Conservation (phyloP, 23 red algal genomes). For the Agarophyton chilense region DNA sequence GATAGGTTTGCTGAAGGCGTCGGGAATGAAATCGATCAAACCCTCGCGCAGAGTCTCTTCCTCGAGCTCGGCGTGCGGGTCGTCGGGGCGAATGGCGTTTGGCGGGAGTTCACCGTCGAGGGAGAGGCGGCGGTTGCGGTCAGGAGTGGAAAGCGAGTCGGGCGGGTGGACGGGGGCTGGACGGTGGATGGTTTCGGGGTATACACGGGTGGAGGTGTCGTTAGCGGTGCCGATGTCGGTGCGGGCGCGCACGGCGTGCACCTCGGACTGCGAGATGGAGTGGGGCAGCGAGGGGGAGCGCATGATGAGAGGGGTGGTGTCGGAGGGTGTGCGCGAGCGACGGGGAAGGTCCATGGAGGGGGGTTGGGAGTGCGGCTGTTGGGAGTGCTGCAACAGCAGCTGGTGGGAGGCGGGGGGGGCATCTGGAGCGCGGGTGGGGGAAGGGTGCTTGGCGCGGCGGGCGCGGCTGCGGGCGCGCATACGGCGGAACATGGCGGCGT, state of each 20-base stretch:
- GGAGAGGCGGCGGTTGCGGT: slow-evolving; percentile 58
- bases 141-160: slow-evolving; percentile 5
- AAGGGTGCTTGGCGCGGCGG: slow-evolving; percentile 27
- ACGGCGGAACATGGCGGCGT: slow-evolving; percentile 17
- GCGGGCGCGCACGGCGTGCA: slow-evolving; percentile 29
- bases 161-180: slow-evolving; percentile 15
- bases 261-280: slow-evolving; percentile 13
- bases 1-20: slow-evolving; percentile 40
- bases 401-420: neutral
- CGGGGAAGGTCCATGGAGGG: slow-evolving; percentile 18
- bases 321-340: slow-evolving; percentile 35
- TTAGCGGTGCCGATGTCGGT: slow-evolving; percentile 36
- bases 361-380: neutral
- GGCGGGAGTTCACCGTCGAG: slow-evolving; percentile 64
- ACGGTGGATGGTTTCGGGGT: slow-evolving; percentile 21
- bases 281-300: slow-evolving; percentile 34
- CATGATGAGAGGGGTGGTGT: slow-evolving; percentile 28
- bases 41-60: slow-evolving; percentile 41
- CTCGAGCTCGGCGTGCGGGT: slow-evolving; percentile 1
- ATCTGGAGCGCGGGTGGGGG: slow-evolving; percentile 9
- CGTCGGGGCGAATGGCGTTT: slow-evolving; percentile 49
- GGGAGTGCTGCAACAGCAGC: neutral
- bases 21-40: slow-evolving; percentile 44
- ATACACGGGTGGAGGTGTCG: slow-evolving; percentile 21
- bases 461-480: slow-evolving; percentile 23